These are phyloP conservation scores for Alternaria rosae DNA, from an alignment of 2,329 filamentous ascomycete genomes.

Conservation along the genomic window DNA sequence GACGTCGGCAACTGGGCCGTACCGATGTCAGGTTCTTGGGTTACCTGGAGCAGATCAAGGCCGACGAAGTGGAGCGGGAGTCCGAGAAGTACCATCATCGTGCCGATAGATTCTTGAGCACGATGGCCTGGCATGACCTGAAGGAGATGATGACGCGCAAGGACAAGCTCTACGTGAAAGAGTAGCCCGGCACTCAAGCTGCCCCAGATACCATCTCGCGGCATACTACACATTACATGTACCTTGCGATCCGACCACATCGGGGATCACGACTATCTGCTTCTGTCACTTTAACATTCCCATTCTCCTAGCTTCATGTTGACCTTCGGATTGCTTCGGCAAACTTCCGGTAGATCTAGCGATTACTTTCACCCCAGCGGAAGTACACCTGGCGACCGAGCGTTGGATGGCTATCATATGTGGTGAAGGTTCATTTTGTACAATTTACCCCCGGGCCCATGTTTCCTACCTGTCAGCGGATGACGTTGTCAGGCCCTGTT, in stretches of 20 bases:
- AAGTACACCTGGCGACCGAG: neutral
- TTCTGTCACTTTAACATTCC: neutral
- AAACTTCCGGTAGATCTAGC: neutral
- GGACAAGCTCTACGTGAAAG: conserved; percentile 45
- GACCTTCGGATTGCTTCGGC: neutral
- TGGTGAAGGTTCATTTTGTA: neutral
- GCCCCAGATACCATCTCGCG: neutral
- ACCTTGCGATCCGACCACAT: neutral
- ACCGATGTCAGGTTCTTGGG: conserved; percentile 55
- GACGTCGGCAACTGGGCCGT: conserved; percentile 45
- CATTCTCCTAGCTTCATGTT: neutral
- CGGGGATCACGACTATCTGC: neutral
- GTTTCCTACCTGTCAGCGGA: neutral
- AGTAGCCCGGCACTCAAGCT: neutral
- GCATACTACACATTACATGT: neutral
- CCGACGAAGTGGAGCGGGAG: conserved; percentile 49
- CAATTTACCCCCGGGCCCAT: neutral
- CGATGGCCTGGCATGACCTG: conserved; percentile 40
- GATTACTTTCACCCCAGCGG: neutral
- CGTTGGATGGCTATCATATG: neutral
- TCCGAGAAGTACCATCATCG: conserved; percentile 21
- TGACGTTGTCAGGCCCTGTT: neutral
- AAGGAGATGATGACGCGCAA: conserved; percentile 47
- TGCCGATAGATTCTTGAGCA: conserved; percentile 44
- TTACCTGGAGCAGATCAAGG: conserved; percentile 55